These are phyloP conservation scores for Suhomyces atakaporum DNA, from an alignment of 1,139 yeast species.

Conservation along the genomic window DNA sequence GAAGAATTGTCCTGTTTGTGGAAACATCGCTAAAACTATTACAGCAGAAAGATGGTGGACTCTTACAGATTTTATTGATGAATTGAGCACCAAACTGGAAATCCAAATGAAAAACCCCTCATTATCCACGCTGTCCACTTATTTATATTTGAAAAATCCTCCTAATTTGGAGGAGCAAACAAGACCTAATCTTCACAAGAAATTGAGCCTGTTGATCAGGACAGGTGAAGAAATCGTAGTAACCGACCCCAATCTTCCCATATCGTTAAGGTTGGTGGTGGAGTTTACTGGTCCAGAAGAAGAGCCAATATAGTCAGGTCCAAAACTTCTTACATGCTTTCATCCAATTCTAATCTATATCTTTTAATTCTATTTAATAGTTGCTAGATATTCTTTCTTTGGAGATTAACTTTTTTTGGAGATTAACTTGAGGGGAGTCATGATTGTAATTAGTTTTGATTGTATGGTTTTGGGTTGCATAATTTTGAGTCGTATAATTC, in stretches of 20 bases:
- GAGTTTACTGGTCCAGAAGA: conserved; percentile 4
- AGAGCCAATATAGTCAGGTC: conserved; percentile 2
- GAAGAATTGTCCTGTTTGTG: conserved; percentile 75
- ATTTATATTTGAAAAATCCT: conserved; percentile 56
- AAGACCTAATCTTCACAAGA: conserved; percentile 42
- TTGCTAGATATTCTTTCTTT: no score
- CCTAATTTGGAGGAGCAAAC: conserved; percentile 52
- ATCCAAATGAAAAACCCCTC: conserved; percentile 54
- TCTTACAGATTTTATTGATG: conserved; percentile 51
- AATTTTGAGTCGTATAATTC: no score
- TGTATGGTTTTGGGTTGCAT: no score
- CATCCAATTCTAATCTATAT: no score
- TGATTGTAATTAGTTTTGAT: no score
- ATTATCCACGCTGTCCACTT: conserved; percentile 41
- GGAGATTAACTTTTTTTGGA: no score
- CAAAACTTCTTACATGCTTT: no score
- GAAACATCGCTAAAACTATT: conserved; percentile 42
- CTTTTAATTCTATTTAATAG: no score
- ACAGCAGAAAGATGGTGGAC: conserved; percentile 43
- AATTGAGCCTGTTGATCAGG: conserved; percentile 40
- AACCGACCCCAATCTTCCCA: conserved; percentile 60
- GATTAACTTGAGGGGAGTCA: no score
- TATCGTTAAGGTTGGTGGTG: conserved; percentile 31
- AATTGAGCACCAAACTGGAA: conserved; percentile 32
- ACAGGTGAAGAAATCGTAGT: conserved; percentile 54